Evolutionary conservation across 176 grass and related monocot species (phyloP).

Genomic region (Carex littledalei): DNA sequence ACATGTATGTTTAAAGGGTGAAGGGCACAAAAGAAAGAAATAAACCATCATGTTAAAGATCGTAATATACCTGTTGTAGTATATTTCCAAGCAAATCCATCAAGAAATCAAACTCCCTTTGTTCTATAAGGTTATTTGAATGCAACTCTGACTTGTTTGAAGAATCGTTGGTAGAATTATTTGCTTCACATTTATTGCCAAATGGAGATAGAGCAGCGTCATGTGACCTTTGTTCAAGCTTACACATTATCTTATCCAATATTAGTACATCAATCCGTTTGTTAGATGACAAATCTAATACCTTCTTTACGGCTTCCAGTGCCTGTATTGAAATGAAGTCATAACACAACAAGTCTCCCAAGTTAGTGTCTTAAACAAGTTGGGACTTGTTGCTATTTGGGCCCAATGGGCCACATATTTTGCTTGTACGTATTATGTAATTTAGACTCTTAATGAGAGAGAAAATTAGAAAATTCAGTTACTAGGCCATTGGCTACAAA

Average conservation of each 20-base stretch:
- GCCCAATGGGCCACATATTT: no score
- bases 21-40: neutral
- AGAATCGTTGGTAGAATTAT: constrained; percentile 27
- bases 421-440: no score
- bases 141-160: constrained; percentile 17
- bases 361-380: neutral
- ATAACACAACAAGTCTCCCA: constrained; percentile 5
- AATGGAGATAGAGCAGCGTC: constrained; percentile 12
- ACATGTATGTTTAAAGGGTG: no score
- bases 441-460: no score
- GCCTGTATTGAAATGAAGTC: constrained; percentile 43
- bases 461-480: no score
- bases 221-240: constrained; percentile 39
- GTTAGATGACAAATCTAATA: constrained; percentile 59
- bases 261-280: constrained; percentile 56
- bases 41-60: constrained; percentile 21
- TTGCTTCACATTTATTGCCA: constrained; percentile 29
- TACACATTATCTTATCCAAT: constrained; percentile 63
- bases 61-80: constrained; percentile 52
- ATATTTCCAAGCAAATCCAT: constrained; percentile 81
- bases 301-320: constrained; percentile 77
- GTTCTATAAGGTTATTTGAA: constrained; percentile 26
- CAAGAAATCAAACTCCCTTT: constrained; percentile 43
- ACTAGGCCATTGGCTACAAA: neutral
- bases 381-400: no score